Percentiles rank a stretch among this genome's conserved stretches.
Conservation (phyloP, 192 early-diverging fungal genomes). For the Backusella westeae region DNA sequence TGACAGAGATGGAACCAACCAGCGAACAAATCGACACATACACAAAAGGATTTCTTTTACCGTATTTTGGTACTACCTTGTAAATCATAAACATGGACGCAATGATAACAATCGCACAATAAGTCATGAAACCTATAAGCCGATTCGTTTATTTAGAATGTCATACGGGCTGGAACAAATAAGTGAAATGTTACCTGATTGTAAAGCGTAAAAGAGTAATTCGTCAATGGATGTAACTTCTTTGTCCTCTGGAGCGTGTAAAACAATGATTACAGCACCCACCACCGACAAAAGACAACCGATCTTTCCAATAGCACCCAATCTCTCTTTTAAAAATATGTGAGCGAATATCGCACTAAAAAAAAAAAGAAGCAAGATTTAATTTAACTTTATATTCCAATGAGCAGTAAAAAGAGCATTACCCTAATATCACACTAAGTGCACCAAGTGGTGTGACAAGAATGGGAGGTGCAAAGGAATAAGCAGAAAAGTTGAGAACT, state of each 20-base stretch:
- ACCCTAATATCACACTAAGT: constrained; percentile 86
- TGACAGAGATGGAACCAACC: constrained; percentile 92
- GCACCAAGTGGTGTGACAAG: constrained; percentile 83
- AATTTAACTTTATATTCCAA: not conserved
- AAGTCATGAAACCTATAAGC: constrained; percentile 72
- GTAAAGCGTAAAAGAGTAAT: constrained; percentile 76
- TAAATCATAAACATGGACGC: constrained; percentile 80
- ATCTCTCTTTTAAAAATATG: constrained; percentile 83
- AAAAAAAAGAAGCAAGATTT: not conserved
- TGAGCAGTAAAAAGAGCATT: constrained; percentile 2
- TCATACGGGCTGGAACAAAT: not conserved
- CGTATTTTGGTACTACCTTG: constrained; percentile 73
- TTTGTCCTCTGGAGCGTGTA: constrained; percentile 86
- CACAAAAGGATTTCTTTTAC: constrained; percentile 78
- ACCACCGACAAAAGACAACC: constrained; percentile 90
- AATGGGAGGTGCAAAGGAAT: constrained; percentile 94
- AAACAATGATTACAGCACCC: constrained; percentile 81
- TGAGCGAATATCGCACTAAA: constrained; percentile 81
- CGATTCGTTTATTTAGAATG: not conserved
- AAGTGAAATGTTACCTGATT: constrained; percentile 56
- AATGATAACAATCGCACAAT: constrained; percentile 63
- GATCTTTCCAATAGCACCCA: constrained; percentile 80
- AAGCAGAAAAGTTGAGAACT: constrained; percentile 54
- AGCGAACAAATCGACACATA: constrained; percentile 96
- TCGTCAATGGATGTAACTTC: constrained; percentile 80